Evolutionary conservation across 345 rosid genomes (phyloP).

Genomic region (Populus euphratica): DNA sequence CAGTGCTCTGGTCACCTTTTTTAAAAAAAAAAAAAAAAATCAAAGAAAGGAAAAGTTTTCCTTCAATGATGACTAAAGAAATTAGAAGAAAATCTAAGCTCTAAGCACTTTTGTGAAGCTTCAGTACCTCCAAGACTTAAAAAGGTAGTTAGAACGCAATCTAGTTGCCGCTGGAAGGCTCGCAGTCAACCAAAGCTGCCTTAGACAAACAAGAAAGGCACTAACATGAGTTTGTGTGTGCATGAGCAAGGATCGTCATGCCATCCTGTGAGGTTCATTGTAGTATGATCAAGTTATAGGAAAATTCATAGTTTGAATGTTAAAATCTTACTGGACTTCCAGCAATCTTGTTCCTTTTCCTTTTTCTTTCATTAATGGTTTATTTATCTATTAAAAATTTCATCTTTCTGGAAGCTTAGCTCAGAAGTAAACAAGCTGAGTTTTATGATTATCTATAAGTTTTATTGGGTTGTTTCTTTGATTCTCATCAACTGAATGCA

Average conservation of each 20-base stretch:
- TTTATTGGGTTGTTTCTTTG: not conserved
- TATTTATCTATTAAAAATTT: not conserved
- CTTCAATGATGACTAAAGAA: not conserved
- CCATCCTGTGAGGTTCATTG: too few relatives aligned
- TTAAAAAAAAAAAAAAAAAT: too few relatives aligned
- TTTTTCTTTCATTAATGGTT: not conserved
- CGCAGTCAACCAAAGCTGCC: too few relatives aligned
- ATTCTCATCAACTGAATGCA: constrained; percentile 25
- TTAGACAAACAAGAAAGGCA: too few relatives aligned
- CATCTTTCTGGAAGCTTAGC: not conserved
- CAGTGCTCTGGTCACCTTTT: not conserved
- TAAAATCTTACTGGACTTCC: too few relatives aligned
- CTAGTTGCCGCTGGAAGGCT: not conserved
- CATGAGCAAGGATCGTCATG: too few relatives aligned
- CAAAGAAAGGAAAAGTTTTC: not conserved
- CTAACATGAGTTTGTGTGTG: too few relatives aligned
- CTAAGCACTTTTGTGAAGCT: not conserved
- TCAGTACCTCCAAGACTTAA: not conserved
- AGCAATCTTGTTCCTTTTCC: too few relatives aligned
- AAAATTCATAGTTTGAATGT: too few relatives aligned
- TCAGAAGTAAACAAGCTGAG: not conserved
- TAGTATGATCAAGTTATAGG: too few relatives aligned
- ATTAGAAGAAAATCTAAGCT: not conserved
- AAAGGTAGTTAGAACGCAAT: not conserved
- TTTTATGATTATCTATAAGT: not conserved